Conservation (phyloP, 2,329 filamentous ascomycete species). For the Sclerotinia trifoliorum region DNA sequence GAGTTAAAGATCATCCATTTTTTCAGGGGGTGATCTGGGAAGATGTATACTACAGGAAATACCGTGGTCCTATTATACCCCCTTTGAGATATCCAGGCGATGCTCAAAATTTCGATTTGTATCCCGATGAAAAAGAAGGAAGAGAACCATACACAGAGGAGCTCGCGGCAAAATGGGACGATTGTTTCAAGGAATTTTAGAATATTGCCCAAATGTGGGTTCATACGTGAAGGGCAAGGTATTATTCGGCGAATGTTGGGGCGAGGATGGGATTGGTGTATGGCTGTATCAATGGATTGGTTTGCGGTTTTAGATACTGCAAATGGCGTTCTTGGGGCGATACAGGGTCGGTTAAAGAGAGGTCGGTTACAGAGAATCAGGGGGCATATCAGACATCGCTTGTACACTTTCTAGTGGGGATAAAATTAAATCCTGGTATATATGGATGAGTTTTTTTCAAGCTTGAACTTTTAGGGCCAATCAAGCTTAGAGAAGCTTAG, state of each 20-base stretch:
- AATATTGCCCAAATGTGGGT: constrained; percentile 12
- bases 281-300: constrained; percentile 15
- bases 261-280: constrained; percentile 9
- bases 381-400: constrained; percentile 6
- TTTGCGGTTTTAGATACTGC: constrained; percentile 13
- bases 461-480: not conserved
- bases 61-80: constrained; percentile 72
- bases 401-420: constrained; percentile 9
- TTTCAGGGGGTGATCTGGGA: constrained; percentile 75
- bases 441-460: not conserved
- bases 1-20: constrained; percentile 74
- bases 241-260: constrained; percentile 10
- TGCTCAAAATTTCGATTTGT: constrained; percentile 78
- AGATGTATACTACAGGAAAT: constrained; percentile 61
- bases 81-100: constrained; percentile 70
- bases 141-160: constrained; percentile 68
- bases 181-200: constrained; percentile 69
- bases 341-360: constrained; percentile 7
- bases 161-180: constrained; percentile 66
- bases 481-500: constrained; percentile 15
- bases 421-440: not conserved
- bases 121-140: constrained; percentile 70
- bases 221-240: not conserved
- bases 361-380: constrained; percentile 16
- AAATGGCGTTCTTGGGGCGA: constrained; percentile 21